Conservation (phyloP, 2,329 filamentous ascomycete genomes). For the Nemania serpens region DNA sequence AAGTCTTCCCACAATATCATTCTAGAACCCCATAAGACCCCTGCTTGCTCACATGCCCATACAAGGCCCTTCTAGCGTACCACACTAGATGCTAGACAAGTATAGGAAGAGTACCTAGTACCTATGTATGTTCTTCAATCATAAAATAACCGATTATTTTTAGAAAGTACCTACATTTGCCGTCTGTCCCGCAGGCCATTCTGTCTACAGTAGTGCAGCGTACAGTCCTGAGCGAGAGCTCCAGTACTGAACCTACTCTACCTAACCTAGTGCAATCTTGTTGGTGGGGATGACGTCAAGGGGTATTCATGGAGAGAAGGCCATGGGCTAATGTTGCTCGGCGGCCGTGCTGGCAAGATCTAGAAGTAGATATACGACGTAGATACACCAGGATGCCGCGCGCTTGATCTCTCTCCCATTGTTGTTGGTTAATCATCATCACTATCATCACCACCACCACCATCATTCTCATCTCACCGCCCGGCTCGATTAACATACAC, state of each 20-base stretch:
- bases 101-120: no score
- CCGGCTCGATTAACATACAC: not conserved
- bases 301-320: not conserved
- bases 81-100: no score
- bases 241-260: no score
- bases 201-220: not conserved
- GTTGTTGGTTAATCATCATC: no score
- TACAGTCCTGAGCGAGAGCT: no score
- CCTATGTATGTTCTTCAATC: not conserved
- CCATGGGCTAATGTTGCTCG: no score
- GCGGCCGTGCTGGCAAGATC: no score
- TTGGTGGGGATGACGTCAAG: constrained; percentile 26
- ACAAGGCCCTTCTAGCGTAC: no score
- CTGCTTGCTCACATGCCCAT: constrained; percentile 7
- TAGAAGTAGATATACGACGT: no score
- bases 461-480: constrained; percentile 13
- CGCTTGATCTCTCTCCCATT: not conserved
- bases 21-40: constrained; percentile 22
- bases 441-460: not conserved
- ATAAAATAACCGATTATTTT: not conserved
- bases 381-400: not conserved
- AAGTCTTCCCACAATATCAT: constrained; percentile 26
- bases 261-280: not conserved
- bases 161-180: constrained; percentile 14
- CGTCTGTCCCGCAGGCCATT: constrained; percentile 17